These are phyloP conservation scores for Fusarium sambucinum DNA, from an alignment of 2,329 filamentous ascomycete species.

Conservation along the genomic window DNA sequence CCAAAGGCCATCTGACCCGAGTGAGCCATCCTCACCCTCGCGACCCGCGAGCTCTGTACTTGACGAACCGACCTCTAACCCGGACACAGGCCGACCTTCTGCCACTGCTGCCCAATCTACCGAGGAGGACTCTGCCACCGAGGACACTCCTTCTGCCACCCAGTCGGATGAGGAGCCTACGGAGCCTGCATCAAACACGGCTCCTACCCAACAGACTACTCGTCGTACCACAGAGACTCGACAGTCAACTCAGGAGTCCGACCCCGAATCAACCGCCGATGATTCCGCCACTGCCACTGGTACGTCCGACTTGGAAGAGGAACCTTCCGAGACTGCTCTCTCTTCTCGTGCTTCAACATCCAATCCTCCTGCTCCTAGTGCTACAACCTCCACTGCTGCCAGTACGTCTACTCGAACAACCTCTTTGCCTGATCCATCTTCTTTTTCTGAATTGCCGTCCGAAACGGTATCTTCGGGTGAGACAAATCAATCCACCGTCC, in stretches of 20 bases:
- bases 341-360: conserved; percentile 48
- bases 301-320: conserved; percentile 48
- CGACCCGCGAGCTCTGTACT: conserved; percentile 36
- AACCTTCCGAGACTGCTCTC: conserved; percentile 44
- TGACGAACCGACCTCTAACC: conserved; percentile 43
- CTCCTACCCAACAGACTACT: conserved; percentile 26
- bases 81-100: conserved; percentile 38
- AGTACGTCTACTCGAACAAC: conserved; percentile 51
- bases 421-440: conserved; percentile 48
- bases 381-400: conserved; percentile 46
- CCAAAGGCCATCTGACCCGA: conserved; percentile 33
- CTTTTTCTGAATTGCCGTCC: conserved; percentile 47
- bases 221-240: conserved; percentile 22
- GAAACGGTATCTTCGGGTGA: conserved; percentile 46
- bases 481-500: conserved; percentile 38
- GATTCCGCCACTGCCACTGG: conserved; percentile 48
- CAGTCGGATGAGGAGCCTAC: conserved; percentile 33
- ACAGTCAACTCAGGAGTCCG: conserved; percentile 27
- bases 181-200: conserved; percentile 25
- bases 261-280: conserved; percentile 36
- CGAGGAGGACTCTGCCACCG: conserved; percentile 30
- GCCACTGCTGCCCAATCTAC: conserved; percentile 29
- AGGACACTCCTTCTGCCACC: conserved; percentile 26
- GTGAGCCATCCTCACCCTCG: conserved; percentile 43
- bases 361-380: conserved; percentile 45